Base-by-base conservation (phyloP, 306 rosid species). In the Begonia loranthoides region DNA sequence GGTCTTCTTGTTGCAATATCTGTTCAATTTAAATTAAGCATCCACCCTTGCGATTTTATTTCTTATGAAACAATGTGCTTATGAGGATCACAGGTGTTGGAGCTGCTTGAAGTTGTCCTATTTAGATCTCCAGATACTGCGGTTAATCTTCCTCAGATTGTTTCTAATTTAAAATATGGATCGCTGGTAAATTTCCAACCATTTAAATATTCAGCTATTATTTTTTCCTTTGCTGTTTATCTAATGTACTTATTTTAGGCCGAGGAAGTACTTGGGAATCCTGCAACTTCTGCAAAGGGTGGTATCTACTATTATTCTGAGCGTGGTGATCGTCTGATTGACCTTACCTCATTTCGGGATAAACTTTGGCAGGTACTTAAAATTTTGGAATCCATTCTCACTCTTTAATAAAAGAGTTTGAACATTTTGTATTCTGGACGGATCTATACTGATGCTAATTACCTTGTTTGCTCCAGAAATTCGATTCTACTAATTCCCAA, bases 261-360 rank as follows among this genome's bases (percentile, higher is more conserved):
- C 10, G 87, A 85, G 57, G 94, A 90, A 21, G 64, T 90, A 54
- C 80, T 85, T 47, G 75, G 72, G 46, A 79, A 81, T 74, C 79
- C 93, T 15, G 77, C 83, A 56, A 85, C 72, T 66, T 80, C 87
- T 58, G 83, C 80, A 60, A 90, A 76, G 71, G 93, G 90, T 49
- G 87, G 87, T 71, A 76, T 90, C 56, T 81, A 82, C 73, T 86
- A 80, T 66, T 90, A 80, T 73, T 85, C 97, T 38, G 97, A 90
- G 83, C 79, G 97, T 59, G 95, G 94, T 55, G 97, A 90, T 63
- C 79, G 97, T 48, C 71, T 90, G 41, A 85, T 90, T 66, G 95
- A 85, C 61, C 85, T 90, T 15, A 70, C 87, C 44, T 76, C 95
- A 43, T 79, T 85, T 65, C 79, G 83, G 48, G 87, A 82, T 77